Conservation (phyloP, 2,329 filamentous ascomycete genomes). For the Esteya vermicola region DNA sequence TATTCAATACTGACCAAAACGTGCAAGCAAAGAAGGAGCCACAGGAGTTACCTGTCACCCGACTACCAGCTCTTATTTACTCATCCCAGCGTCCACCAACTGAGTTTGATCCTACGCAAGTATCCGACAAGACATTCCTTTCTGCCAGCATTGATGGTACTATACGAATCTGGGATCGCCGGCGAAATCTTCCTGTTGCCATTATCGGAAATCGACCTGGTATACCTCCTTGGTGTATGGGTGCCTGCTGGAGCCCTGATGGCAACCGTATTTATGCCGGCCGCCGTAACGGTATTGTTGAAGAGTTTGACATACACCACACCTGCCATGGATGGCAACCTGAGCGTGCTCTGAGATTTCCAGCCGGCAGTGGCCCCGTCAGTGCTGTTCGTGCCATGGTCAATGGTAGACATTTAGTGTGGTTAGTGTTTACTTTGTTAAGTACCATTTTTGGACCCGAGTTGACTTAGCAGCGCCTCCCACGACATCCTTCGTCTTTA, state of each 20-base stretch:
- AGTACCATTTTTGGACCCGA: background rate
- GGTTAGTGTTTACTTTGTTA: conserved; percentile 19
- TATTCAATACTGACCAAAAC: background rate
- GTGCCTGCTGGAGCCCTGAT: conserved; percentile 88
- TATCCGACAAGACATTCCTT: conserved; percentile 69
- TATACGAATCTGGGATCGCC: conserved; percentile 84
- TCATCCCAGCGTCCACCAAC: conserved; percentile 21
- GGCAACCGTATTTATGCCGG: conserved; percentile 93
- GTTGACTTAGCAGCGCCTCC: conserved; percentile 48
- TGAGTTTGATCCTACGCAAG: conserved; percentile 39
- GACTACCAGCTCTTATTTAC: conserved; percentile 14
- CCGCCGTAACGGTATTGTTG: conserved; percentile 78
- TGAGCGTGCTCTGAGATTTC: conserved; percentile 72
- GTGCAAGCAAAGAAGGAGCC: too few species aligned
- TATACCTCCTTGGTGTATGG: conserved; percentile 94
- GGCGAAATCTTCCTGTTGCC: conserved; percentile 62
- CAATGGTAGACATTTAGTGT: conserved; percentile 83
- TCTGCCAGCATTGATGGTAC: conserved; percentile 79
- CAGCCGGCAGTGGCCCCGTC: conserved; percentile 75
- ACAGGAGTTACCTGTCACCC: background rate
- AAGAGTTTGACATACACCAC: conserved; percentile 83
- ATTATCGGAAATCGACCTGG: conserved; percentile 59
- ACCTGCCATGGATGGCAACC: conserved; percentile 52
- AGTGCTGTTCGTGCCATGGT: conserved; percentile 82
- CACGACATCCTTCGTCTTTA: conserved; percentile 91